phyloP scores from a whole-genome alignment of 164 flowering plant species.

The Saururus chinensis region DNA sequence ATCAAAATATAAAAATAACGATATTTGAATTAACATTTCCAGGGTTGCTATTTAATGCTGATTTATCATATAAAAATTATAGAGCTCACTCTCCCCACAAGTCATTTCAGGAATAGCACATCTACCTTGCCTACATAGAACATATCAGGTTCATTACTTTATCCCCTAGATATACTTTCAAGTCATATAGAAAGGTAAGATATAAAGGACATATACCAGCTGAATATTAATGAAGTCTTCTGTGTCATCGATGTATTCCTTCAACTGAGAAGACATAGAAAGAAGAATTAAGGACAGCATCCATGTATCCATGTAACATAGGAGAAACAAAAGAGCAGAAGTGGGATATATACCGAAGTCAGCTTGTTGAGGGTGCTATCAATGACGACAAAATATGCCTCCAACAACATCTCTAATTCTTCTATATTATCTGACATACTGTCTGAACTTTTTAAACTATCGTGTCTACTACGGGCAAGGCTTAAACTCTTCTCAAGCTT shows the following conservation, averaged over 20 bases:
- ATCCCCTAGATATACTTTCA: not conserved
- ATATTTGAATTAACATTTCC: not conserved
- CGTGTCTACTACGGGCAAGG: constrained; percentile 73
- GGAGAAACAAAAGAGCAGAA: constrained; percentile 9
- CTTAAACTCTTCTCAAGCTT: constrained; percentile 80
- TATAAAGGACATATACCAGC: constrained; percentile 38
- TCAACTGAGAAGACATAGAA: constrained; percentile 45
- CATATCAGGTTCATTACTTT: not conserved
- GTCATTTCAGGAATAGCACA: no score
- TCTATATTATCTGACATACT: constrained; percentile 56
- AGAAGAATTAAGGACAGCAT: not conserved
- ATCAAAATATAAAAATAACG: not conserved
- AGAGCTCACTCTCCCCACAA: no score
- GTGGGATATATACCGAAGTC: constrained; percentile 55
- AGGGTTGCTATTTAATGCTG: not conserved
- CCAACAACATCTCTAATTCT: constrained; percentile 90
- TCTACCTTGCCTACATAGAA: no score
- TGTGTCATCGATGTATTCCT: constrained; percentile 20
- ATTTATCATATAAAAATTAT: no score
- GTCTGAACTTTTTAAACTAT: constrained; percentile 66
- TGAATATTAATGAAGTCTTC: constrained; percentile 62
- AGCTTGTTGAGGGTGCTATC: constrained; percentile 89
- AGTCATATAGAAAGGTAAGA: not conserved
- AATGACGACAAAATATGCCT: constrained; percentile 82
- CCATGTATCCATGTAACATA: constrained; percentile 48